Evolutionary conservation across 2,329 filamentous ascomycete genomes (phyloP).

Genomic region (Xenoacremonium recifei): DNA sequence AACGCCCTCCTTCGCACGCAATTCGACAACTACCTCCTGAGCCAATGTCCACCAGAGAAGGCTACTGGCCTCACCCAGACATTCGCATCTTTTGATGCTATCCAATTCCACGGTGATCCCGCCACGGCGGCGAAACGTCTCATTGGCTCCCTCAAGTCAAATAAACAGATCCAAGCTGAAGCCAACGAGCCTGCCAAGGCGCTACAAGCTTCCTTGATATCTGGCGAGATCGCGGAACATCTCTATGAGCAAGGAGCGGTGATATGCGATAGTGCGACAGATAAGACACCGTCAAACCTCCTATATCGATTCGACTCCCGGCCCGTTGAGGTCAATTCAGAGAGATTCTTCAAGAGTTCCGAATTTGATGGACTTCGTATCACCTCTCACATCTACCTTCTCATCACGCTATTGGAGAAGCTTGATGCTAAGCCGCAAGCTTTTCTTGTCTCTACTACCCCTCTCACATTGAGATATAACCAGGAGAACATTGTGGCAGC

Average conservation of each 20-base stretch:
- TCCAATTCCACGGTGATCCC: slow-evolving; percentile 59
- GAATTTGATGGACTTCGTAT: slow-evolving; percentile 67
- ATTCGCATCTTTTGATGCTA: slow-evolving; percentile 63
- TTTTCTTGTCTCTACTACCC: too few species aligned
- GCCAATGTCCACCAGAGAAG: slow-evolving; percentile 51
- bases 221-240: slow-evolving; percentile 57
- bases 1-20: slow-evolving; percentile 80
- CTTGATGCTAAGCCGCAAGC: slow-evolving; percentile 35
- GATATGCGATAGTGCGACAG: slow-evolving; percentile 25
- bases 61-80: slow-evolving; percentile 55
- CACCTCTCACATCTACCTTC: slow-evolving; percentile 62
- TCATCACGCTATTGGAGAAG: slow-evolving; percentile 66
- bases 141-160: slow-evolving; percentile 58
- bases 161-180: slow-evolving; percentile 55
- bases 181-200: slow-evolving; percentile 67
- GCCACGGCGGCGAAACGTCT: slow-evolving; percentile 54
- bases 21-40: slow-evolving; percentile 70
- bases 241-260: slow-evolving; percentile 57
- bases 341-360: slow-evolving; percentile 52
- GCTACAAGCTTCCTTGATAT: slow-evolving; percentile 73
- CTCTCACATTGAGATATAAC: too few species aligned
- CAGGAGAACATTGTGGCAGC: slow-evolving; percentile 76
- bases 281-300: slow-evolving; percentile 23
- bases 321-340: slow-evolving; percentile 35
- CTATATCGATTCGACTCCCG: slow-evolving; percentile 21